phyloP scores from a whole-genome alignment of 352 stramenopile genomes.

The Pythium aquatile region DNA sequence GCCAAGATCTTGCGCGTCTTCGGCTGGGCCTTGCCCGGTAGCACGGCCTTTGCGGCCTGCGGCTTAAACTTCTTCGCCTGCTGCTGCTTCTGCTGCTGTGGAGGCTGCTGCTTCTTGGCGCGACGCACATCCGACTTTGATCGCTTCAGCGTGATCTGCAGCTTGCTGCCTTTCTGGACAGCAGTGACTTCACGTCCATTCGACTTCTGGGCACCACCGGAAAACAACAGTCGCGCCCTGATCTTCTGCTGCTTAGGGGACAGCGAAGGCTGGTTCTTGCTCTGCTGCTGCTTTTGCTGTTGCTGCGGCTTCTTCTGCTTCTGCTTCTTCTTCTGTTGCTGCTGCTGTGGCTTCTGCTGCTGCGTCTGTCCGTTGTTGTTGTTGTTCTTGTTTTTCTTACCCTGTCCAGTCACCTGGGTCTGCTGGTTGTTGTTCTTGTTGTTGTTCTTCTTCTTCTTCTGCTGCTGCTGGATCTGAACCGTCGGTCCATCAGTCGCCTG shows the following conservation, averaged over 20 bases:
- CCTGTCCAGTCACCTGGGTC: neutral
- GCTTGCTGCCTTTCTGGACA: constrained; percentile 19
- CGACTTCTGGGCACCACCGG: constrained; percentile 8
- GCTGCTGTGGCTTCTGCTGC: constrained; percentile 4
- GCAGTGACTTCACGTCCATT: constrained; percentile 16
- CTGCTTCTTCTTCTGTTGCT: constrained; percentile 12
- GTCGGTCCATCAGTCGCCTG: constrained; percentile 10
- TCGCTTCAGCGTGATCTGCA: constrained; percentile 28
- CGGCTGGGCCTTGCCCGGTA: constrained; percentile 39
- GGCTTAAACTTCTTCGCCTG: constrained; percentile 17
- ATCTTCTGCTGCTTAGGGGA: constrained; percentile 28
- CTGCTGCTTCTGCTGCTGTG: neutral
- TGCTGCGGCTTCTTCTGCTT: constrained; percentile 11
- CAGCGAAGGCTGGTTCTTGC: constrained; percentile 15
- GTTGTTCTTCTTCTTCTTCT: neutral
- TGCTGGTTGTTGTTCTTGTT: neutral
- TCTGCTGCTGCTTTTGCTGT: constrained; percentile 9
- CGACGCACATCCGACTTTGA: constrained; percentile 23
- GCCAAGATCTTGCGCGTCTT: constrained; percentile 29
- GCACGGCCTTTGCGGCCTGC: constrained; percentile 16
- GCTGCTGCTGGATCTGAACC: constrained; percentile 11
- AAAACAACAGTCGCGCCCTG: constrained; percentile 11
- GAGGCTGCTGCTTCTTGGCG: constrained; percentile 18
- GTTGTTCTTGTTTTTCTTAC: constrained; percentile 6
- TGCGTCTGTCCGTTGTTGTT: constrained; percentile 3